Evolutionary conservation across 1,284 basidiomycete species (phyloP).

Genomic region (Tilletia setariae): DNA sequence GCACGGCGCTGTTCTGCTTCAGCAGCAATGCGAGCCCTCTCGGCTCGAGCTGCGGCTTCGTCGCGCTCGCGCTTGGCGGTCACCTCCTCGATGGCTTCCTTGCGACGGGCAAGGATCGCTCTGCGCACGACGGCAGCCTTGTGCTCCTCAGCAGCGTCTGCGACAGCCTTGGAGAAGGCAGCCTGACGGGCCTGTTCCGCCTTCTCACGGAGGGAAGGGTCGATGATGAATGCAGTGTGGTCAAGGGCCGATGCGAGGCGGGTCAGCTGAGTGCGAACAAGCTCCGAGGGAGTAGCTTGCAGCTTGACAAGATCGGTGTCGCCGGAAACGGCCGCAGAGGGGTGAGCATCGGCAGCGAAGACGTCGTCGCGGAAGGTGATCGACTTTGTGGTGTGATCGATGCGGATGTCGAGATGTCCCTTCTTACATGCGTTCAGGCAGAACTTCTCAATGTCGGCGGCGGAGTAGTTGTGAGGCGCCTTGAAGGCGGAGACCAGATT

Average conservation of each 20-base stretch:
- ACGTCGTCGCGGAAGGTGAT: constrained; percentile 79
- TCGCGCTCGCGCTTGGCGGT: constrained; percentile 84
- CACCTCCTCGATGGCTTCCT: constrained; percentile 83
- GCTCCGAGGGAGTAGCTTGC: constrained; percentile 50
- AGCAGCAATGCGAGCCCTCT: constrained; percentile 60
- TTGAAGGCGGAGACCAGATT: constrained; percentile 52
- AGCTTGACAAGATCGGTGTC: constrained; percentile 47
- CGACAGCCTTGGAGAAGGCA: constrained; percentile 46
- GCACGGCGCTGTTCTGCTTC: constrained; percentile 69
- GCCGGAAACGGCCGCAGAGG: constrained; percentile 31
- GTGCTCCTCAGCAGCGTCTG: constrained; percentile 49
- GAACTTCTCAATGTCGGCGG: constrained; percentile 62
- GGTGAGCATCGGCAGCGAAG: constrained; percentile 48
- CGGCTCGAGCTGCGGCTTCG: constrained; percentile 75
- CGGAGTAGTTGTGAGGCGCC: constrained; percentile 47
- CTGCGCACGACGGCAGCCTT: constrained; percentile 48
- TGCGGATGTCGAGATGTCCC: constrained; percentile 80
- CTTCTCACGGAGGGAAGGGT: constrained; percentile 33
- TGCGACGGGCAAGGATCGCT: constrained; percentile 73
- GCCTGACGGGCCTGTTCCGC: constrained; percentile 39
- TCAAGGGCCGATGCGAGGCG: constrained; percentile 50
- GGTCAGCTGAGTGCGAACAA: constrained; percentile 52
- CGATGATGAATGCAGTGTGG: constrained; percentile 46
- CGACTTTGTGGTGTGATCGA: constrained; percentile 83
- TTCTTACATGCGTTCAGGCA: constrained; percentile 85